A percentile compares a stretch with the other conserved stretches of the same genome.
Conservation (phyloP, 83 land plant genomes). For the Picea abies region DNA sequence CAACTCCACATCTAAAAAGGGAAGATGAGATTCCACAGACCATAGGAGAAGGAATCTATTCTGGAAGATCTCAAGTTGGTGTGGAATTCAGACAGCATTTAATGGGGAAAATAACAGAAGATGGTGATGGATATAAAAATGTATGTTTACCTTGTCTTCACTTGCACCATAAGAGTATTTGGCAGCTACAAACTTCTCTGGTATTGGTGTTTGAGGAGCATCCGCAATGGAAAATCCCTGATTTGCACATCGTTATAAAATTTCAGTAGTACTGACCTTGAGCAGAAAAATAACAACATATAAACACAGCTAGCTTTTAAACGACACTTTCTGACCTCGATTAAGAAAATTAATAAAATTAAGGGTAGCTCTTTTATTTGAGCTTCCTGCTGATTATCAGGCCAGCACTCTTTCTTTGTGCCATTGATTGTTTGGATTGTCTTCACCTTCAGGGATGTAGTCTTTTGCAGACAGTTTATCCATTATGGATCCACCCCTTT, state of each 20-base stretch:
- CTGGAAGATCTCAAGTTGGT: neutral
- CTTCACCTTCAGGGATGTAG: neutral
- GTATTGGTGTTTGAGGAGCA: constrained; percentile 28
- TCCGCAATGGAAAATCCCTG: constrained; percentile 76
- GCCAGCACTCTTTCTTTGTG: neutral
- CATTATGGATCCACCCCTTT: too few relatives aligned
- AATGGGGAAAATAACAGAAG: constrained; percentile 1
- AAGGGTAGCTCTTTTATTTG: too few relatives aligned
- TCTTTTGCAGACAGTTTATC: neutral
- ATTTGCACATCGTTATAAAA: constrained; percentile 14
- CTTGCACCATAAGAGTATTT: constrained; percentile 68
- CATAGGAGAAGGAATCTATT: neutral
- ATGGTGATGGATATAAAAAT: neutral
- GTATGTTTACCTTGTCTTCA: constrained; percentile 25
- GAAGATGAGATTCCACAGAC: neutral
- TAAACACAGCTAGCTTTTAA: neutral
- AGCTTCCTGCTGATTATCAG: too few relatives aligned
- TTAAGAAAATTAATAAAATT: too few relatives aligned
- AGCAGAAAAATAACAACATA: neutral
- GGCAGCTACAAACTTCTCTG: constrained; percentile 90
- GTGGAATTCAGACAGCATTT: neutral
- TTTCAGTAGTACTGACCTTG: neutral
- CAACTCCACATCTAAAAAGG: neutral
- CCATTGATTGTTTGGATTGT: neutral
- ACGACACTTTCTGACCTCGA: too few relatives aligned